phyloP scores from a whole-genome alignment of 2,329 filamentous ascomycete genomes.

The Epichloe festucae region DNA sequence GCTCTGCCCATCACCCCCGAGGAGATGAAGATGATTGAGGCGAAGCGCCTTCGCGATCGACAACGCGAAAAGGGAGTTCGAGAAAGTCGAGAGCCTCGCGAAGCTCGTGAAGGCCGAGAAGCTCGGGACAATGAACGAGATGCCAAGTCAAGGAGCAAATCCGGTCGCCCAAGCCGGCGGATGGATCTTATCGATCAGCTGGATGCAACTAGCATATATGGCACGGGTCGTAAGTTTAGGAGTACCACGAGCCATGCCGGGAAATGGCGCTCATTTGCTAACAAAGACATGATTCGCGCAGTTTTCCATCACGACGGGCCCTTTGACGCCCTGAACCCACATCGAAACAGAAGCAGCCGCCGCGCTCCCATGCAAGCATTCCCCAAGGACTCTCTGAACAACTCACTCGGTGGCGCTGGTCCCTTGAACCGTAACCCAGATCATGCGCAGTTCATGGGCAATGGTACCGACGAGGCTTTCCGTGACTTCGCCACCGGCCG shows the following conservation, averaged over 20 bases:
- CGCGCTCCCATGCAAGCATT: slow-evolving; percentile 94
- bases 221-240: slow-evolving; percentile 62
- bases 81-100: slow-evolving; percentile 9
- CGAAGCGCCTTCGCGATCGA: slow-evolving; percentile 15
- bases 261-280: not conserved
- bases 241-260: not conserved
- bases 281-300: slow-evolving; percentile 22
- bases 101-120: slow-evolving; percentile 28
- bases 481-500: slow-evolving; percentile 53
- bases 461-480: slow-evolving; percentile 70
- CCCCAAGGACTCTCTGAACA: slow-evolving; percentile 84
- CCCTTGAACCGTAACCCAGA: slow-evolving; percentile 73
- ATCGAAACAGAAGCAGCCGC: slow-evolving; percentile 75
- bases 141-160: slow-evolving; percentile 33
- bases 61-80: slow-evolving; percentile 10
- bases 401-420: slow-evolving; percentile 75
- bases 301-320: slow-evolving; percentile 97
- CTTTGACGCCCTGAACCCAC: slow-evolving; percentile 90
- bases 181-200: slow-evolving; percentile 93
- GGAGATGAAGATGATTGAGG: slow-evolving; percentile 26
- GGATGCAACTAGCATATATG: slow-evolving; percentile 92
- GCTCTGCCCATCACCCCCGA: slow-evolving; percentile 48
- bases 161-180: slow-evolving; percentile 34
- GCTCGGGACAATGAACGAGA: slow-evolving; percentile 26
- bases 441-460: slow-evolving; percentile 76